Evolutionary conservation across 75 land plant genomes (phyloP), one percentile per base, ranked within the genome.

Genomic region (Picea sitchensis): DNA sequence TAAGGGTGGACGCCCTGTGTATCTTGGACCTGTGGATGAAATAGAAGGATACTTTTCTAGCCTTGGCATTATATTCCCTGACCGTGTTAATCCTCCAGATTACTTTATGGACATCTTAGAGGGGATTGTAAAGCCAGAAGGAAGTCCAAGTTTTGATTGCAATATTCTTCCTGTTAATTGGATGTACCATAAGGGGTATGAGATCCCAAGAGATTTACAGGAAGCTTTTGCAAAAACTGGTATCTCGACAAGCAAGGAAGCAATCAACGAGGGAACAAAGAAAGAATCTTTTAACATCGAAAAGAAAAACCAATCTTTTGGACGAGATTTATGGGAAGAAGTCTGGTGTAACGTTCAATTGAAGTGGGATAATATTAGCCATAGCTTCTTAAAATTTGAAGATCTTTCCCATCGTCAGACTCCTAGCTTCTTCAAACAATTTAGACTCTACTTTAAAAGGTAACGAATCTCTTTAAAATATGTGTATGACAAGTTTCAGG

Each of bases 11-110:
- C 80, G 89, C 18, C 91, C 90, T 26, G 96, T 82, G 4, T 97
- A 95, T 76, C 87, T 91, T 81, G 99, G 99, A 77, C 86, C 99
- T 32, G 91, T 90, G 38, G 88, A 91, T 65, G 91, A 93, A 69
- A 88, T 93, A 21, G 99, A 97, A 85, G 86, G 86, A 54, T 97
- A 97, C 79, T 97, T 97, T 81, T 64, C 87, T 56, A 79, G 84
- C 38, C 77, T 95, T 51, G 98, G 98, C 11, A 91, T 97, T 79
- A 80, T 21, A 76, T 92, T 95, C 26, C 99, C 98, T n/a, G 98
- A 92, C 0, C 93, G 98, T 76, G 88, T 97, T 14, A 97, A 95
- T 82, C 99, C 99, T 61, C 99, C 99, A 18, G 99, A 97, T 72
- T 86, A 97, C 80, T 90, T 82, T 72, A 95, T 97, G 82, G 99